These are phyloP conservation scores for Metschnikowia santaceciliae DNA, from an alignment of 805 yeast genomes.

Conservation along the genomic window DNA sequence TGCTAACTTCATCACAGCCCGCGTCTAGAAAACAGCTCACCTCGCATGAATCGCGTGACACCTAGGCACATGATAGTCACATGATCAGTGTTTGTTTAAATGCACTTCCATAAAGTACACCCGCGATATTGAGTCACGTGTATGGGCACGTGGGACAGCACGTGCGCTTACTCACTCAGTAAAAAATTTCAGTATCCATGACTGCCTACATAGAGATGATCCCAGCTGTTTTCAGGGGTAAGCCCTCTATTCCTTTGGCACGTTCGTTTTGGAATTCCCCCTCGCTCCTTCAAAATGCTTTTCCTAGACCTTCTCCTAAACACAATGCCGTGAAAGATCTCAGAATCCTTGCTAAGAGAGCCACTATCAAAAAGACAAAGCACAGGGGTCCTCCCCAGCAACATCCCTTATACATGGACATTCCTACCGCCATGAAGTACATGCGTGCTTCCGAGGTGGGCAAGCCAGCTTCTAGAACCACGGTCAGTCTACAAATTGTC, in stretches of 20 bases:
- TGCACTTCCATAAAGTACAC: background rate
- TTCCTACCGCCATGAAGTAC: conserved; percentile 70
- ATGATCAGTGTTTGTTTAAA: too few species aligned
- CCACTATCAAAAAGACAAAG: conserved; percentile 10
- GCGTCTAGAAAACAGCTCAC: background rate
- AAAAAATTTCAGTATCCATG: background rate
- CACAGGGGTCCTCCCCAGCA: conserved; percentile 33
- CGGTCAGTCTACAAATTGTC: conserved; percentile 58
- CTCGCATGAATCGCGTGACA: background rate
- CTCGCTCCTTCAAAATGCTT: conserved; percentile 1
- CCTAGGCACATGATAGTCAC: background rate
- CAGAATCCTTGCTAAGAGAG: conserved; percentile 13
- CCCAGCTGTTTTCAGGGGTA: conserved; percentile 2
- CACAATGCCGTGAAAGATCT: conserved; percentile 15
- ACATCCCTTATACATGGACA: conserved; percentile 65
- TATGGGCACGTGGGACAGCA: background rate
- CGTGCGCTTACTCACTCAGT: background rate
- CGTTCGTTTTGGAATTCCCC: conserved; percentile 6
- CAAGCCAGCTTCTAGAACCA: conserved; percentile 63
- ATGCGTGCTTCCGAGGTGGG: conserved; percentile 91
- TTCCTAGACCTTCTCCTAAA: conserved; percentile 17
- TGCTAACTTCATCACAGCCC: background rate
- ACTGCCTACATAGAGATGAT: conserved; percentile 5
- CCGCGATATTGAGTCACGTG: background rate
- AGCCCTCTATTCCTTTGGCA: conserved; percentile 2